Conservation (phyloP, 2,329 filamentous ascomycete genomes). For the Fonsecaea monophora region DNA sequence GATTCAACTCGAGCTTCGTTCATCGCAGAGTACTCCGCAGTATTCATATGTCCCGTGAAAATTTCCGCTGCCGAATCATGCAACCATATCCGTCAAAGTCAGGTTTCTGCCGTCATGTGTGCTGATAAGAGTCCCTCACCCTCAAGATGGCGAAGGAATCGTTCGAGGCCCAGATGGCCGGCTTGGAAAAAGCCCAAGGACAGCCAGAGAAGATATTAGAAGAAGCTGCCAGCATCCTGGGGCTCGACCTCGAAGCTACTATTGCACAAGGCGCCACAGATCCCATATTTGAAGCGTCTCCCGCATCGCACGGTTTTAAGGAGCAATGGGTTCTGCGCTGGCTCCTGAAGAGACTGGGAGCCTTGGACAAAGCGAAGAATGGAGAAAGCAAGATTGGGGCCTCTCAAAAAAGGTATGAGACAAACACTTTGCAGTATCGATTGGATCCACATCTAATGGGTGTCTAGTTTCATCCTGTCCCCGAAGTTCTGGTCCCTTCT, state of each 20-base stretch:
- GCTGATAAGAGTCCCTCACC: neutral
- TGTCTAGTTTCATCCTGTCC: slow-evolving; percentile 20
- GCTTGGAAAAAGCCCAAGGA: slow-evolving; percentile 53
- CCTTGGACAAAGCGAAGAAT: slow-evolving; percentile 39
- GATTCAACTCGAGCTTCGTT: neutral
- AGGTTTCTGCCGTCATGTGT: neutral
- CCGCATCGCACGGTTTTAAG: slow-evolving; percentile 48
- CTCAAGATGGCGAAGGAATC: slow-evolving; percentile 25
- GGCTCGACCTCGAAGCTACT: slow-evolving; percentile 47
- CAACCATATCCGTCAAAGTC: neutral
- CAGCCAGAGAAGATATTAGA: slow-evolving; percentile 49
- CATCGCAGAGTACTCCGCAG: neutral
- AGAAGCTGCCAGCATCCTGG: slow-evolving; percentile 53
- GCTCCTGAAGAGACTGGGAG: slow-evolving; percentile 67
- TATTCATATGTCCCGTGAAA: neutral
- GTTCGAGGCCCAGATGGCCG: slow-evolving; percentile 38
- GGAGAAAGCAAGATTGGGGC: neutral
- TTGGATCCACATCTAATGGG: slow-evolving; percentile 11
- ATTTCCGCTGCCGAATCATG: neutral
- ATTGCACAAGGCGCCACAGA: slow-evolving; percentile 37
- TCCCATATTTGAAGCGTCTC: slow-evolving; percentile 3
- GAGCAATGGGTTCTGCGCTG: slow-evolving; percentile 73
- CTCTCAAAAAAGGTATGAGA: slow-evolving; percentile 9
- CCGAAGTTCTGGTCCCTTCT: slow-evolving; percentile 36
- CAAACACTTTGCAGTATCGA: neutral